Evolutionary conservation across 1,139 yeast species (phyloP).

Genomic region (Geotrichum fermentans): DNA sequence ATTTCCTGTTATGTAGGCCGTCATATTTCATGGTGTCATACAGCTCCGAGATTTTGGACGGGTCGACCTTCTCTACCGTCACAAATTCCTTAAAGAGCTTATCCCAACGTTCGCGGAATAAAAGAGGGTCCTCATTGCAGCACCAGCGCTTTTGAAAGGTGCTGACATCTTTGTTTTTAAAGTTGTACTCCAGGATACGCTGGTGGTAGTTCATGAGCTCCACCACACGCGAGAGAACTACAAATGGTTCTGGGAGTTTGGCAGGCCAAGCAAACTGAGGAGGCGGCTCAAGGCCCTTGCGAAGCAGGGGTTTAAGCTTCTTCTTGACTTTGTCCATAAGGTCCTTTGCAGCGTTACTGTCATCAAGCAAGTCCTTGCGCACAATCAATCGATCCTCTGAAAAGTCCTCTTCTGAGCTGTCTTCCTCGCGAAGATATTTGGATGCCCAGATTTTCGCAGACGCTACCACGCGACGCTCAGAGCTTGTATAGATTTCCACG

Average conservation of each 20-base stretch:
- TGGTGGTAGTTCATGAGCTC: conserved; percentile 93
- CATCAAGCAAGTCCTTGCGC: conserved; percentile 88
- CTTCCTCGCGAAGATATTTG: conserved; percentile 70
- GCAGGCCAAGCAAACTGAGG: conserved; percentile 99
- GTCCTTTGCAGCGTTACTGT: conserved; percentile 96
- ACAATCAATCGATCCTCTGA: conserved; percentile 78
- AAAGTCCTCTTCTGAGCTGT: conserved; percentile 66
- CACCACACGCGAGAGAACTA: conserved; percentile 87
- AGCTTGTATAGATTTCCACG: conserved; percentile 82
- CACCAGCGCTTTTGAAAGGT: conserved; percentile 84
- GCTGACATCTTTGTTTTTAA: conserved; percentile 59
- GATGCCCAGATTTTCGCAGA: conserved; percentile 86
- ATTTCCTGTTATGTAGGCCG: conserved; percentile 90
- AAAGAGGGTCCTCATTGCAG: conserved; percentile 87
- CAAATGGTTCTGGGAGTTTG: conserved; percentile 94
- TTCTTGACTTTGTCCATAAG: conserved; percentile 96
- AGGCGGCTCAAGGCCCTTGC: conserved; percentile 98
- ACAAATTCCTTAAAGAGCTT: conserved; percentile 89
- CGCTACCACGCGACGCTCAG: conserved; percentile 90
- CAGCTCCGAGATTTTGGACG: conserved; percentile 90
- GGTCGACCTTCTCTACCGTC: conserved; percentile 93
- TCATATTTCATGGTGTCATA: conserved; percentile 98
- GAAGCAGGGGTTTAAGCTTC: conserved; percentile 84
- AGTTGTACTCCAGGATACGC: conserved; percentile 78
- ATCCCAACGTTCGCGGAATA: conserved; percentile 96